phyloP scores from a whole-genome alignment of 1,284 basidiomycete genomes.

The Ceratobasidium sp. region DNA sequence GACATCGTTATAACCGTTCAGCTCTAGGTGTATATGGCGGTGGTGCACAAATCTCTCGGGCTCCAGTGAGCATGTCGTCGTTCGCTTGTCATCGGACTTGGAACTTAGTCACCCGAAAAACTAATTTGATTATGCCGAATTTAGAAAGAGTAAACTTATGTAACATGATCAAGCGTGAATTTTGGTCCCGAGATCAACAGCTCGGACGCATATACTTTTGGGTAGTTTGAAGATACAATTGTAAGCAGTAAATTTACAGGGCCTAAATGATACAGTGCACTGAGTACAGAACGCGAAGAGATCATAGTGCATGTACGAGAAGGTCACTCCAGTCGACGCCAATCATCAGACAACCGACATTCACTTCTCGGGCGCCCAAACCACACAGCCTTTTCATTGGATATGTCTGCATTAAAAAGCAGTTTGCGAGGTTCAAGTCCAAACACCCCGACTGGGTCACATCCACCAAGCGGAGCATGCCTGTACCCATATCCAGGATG shows the following conservation, averaged over 20 bases:
- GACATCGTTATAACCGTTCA: conserved; percentile 4
- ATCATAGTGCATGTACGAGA: neutral
- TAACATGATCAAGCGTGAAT: neutral
- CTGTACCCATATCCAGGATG: conserved; percentile 15
- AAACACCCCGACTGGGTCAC: conserved; percentile 10
- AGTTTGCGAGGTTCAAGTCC: neutral
- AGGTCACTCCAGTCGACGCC: conserved; percentile 8
- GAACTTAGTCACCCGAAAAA: conserved; percentile 36
- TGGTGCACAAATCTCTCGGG: neutral
- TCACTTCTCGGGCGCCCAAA: conserved; percentile 40
- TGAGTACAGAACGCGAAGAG: neutral
- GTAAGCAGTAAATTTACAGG: neutral
- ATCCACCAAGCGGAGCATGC: conserved; percentile 3
- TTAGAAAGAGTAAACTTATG: conserved; percentile 1
- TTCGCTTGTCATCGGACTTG: conserved; percentile 41
- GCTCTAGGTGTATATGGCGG: conserved; percentile 1
- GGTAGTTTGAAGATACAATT: neutral
- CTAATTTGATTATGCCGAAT: conserved; percentile 27
- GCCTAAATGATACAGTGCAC: neutral
- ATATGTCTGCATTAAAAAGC: neutral
- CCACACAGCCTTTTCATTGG: conserved; percentile 4
- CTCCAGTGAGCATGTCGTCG: conserved; percentile 4
- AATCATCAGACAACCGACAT: conserved; percentile 20
- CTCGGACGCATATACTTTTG: neutral
- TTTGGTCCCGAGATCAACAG: neutral